phyloP scores from a whole-genome alignment of 805 yeast species.

The Cyberlindnera mississippiensis region DNA sequence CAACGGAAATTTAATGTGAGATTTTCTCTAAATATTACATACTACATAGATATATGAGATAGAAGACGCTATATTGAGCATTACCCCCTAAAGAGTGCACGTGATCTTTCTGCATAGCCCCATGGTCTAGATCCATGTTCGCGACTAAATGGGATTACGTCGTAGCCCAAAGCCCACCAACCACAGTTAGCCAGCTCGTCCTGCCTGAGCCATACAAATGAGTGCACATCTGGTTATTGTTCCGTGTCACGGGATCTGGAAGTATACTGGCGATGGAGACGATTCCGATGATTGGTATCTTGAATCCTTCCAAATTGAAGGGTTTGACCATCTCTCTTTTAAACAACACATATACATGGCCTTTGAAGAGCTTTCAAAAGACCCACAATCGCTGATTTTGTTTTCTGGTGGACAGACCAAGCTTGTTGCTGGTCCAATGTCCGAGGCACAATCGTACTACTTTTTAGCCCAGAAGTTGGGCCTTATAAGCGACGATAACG shows the following conservation, averaged over 20 bases:
- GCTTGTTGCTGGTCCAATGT: constrained; percentile 44
- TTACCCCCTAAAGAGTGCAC: too few relatives aligned
- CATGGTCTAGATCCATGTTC: too few relatives aligned
- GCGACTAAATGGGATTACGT: too few relatives aligned
- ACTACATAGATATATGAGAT: too few relatives aligned
- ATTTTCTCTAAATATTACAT: too few relatives aligned
- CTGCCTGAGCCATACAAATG: too few relatives aligned
- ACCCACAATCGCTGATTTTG: constrained; percentile 37
- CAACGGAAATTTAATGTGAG: too few relatives aligned
- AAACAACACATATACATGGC: constrained; percentile 54
- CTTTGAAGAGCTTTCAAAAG: constrained; percentile 32
- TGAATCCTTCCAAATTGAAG: constrained; percentile 64
- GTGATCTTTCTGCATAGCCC: too few relatives aligned
- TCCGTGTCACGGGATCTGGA: constrained; percentile 68
- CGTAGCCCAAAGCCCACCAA: too few relatives aligned
- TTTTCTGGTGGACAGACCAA: constrained; percentile 74
- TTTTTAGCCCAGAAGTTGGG: constrained; percentile 37
- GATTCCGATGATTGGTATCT: constrained; percentile 56
- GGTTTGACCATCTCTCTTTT: constrained; percentile 64
- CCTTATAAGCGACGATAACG: constrained; percentile 7
- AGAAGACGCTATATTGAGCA: too few relatives aligned
- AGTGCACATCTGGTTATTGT: constrained; percentile 42
- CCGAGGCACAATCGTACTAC: constrained; percentile 60
- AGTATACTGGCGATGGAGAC: constrained; percentile 42
- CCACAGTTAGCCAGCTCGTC: too few relatives aligned